Percentiles rank a stretch among this genome's conserved stretches.
Conservation (phyloP, 2,329 filamentous ascomycete species). For the Colletotrichum sublineola region DNA sequence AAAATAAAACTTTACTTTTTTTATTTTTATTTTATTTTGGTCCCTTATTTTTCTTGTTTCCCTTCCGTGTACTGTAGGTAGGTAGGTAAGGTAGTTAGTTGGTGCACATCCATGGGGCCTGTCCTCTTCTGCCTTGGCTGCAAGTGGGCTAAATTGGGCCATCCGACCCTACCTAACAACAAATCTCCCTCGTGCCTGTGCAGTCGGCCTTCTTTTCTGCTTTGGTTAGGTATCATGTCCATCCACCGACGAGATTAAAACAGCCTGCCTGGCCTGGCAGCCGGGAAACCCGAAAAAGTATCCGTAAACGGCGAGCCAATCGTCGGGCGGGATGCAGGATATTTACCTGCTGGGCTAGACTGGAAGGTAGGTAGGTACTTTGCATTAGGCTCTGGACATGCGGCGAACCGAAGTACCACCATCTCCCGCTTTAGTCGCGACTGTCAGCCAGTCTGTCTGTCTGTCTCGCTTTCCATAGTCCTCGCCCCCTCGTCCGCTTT, state of each 20-base stretch:
- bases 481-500: conserved; percentile 22
- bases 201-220: conserved; percentile 8
- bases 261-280: not conserved
- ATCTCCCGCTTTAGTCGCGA: not conserved
- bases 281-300: not conserved
- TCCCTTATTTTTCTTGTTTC: not conserved
- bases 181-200: conserved; percentile 16
- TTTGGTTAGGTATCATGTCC: conserved; percentile 9
- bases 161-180: conserved; percentile 4
- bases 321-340: not conserved
- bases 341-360: not conserved
- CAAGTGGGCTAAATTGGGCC: conserved; percentile 33
- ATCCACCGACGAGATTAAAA: conserved; percentile 7
- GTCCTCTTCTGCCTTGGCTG: conserved; percentile 11
- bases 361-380: conserved; percentile 17
- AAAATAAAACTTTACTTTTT: no score
- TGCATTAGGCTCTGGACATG: not conserved
- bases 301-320: not conserved
- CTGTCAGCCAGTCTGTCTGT: not conserved
- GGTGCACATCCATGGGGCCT: no score
- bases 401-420: conserved; percentile 9
- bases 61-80: not conserved
- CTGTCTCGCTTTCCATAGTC: not conserved
- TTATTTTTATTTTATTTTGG: not conserved
- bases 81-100: not conserved